These are phyloP conservation scores for Colletotrichum spaethianum DNA, from an alignment of 2,329 filamentous ascomycete species.

Conservation along the genomic window DNA sequence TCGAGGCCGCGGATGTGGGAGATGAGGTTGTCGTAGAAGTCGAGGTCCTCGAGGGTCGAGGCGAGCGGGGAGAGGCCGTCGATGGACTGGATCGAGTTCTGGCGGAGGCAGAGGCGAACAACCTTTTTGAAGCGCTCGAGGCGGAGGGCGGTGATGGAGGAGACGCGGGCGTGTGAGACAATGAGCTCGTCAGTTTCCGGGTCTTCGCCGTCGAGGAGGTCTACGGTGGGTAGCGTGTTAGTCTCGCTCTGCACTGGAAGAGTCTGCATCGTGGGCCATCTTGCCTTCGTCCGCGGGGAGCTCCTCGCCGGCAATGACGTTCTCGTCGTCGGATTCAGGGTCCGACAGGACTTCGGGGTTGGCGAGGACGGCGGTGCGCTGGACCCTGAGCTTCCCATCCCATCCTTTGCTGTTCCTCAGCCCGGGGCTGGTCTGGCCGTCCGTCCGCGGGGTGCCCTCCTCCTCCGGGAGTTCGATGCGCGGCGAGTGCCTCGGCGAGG, in stretches of 20 bases:
- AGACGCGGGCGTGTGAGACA: conserved; percentile 88
- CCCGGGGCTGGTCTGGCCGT: conserved; percentile 61
- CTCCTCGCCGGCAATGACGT: conserved; percentile 78
- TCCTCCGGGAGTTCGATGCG: conserved; percentile 65
- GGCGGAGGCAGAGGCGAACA: conserved; percentile 86
- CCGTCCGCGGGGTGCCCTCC: conserved; percentile 55
- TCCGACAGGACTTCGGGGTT: conserved; percentile 90
- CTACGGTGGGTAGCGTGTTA: conserved; percentile 53
- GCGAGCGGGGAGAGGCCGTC: conserved; percentile 79
- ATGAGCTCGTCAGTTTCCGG: conserved; percentile 83
- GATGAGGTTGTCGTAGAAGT: conserved; percentile 97
- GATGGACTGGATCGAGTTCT: conserved; percentile 89
- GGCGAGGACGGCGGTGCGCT: conserved; percentile 76
- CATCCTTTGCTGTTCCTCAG: conserved; percentile 78
- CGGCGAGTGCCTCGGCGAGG: conserved; percentile 44
- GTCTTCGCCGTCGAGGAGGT: conserved; percentile 73
- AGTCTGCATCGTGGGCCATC: conserved; percentile 22
- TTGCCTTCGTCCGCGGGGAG: conserved; percentile 87
- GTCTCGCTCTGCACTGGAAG: background rate
- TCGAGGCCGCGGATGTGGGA: conserved; percentile 89
- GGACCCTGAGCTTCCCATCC: conserved; percentile 86
- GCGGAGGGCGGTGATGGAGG: conserved; percentile 82
- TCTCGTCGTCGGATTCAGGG: conserved; percentile 82
- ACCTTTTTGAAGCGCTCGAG: conserved; percentile 87
- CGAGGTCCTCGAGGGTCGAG: conserved; percentile 82